Evolutionary conservation across 179 eudicot genomes (phyloP), one percentile per base, ranked within the genome.

Genomic region (Kewa caespitosa): DNA sequence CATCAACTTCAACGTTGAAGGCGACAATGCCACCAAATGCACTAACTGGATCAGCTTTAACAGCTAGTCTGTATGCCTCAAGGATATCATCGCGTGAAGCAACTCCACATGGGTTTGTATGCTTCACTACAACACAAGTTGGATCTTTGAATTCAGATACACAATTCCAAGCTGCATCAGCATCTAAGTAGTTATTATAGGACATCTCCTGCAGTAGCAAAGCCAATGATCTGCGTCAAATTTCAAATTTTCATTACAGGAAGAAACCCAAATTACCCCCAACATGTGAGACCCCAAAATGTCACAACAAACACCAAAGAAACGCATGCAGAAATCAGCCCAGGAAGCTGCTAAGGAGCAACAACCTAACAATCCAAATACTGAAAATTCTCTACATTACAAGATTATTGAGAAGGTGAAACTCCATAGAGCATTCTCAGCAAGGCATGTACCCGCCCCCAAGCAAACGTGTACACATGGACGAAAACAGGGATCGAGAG

Each of bases 101-200:
- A 41, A 95, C 97, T 67, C 99, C 99, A 82, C 99, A 95, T n/a
- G 99, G 99, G 74, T 95, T 95, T 82, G 98, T 91, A 82, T 95
- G 99, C 84, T 95, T 95, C 78, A 95, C 97, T 73, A 95, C 87
- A 31, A 95, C 99, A 76, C 99, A 95, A 22, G 99, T 93, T 33
- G 99, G 99, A 72, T 85, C 89, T 64, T 83, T 76, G 84, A 95
- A 95, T 78, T 93, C 99, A 37, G 96, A 87, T 60, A 93, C 99
- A 82, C 99, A 95, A 62, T 93, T 95, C 99, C 98, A 95, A 78
- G 99, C 99, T 70, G 98, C 99, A 86, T 93, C 98, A 64, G 99
- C 97, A 83, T 95, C 99, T 80, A 95, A 84, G 85, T 90, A 95
- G 81, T 95, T 95, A 77, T 95, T 95, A 78, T 95, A 95, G 8